phyloP scores from a whole-genome alignment of 2,329 filamentous ascomycete species.

The Dissoconium aciculare region DNA sequence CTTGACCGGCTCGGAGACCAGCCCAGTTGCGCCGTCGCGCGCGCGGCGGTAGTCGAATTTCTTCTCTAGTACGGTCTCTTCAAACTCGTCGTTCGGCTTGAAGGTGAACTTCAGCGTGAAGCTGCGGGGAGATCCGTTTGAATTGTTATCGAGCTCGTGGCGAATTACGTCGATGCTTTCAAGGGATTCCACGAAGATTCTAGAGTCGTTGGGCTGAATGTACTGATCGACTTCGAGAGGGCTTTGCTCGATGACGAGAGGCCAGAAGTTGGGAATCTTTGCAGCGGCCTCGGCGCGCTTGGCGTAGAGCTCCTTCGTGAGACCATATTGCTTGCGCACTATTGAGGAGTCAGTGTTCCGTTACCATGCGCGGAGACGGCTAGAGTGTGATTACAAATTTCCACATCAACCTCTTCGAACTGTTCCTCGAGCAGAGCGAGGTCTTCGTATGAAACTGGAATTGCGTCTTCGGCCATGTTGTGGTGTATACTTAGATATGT shows the following conservation, averaged over 20 bases:
- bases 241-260: constrained; percentile 78
- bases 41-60: constrained; percentile 72
- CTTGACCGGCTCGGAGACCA: constrained; percentile 77
- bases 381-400: constrained; percentile 53
- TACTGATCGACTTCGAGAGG: constrained; percentile 76
- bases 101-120: constrained; percentile 68
- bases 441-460: constrained; percentile 51
- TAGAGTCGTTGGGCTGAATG: constrained; percentile 67
- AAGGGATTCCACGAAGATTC: constrained; percentile 54
- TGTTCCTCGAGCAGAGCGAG: constrained; percentile 67
- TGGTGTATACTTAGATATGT: not conserved
- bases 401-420: constrained; percentile 68
- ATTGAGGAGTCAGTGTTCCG: constrained; percentile 4
- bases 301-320: constrained; percentile 57
- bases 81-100: constrained; percentile 65
- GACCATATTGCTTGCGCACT: constrained; percentile 41
- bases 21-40: constrained; percentile 53
- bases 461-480: constrained; percentile 10
- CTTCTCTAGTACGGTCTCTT: constrained; percentile 68
- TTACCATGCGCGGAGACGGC: constrained; percentile 1
- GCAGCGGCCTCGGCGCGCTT: constrained; percentile 57
- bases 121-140: constrained; percentile 63
- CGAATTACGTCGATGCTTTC: constrained; percentile 56
- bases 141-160: constrained; percentile 53
- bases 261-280: constrained; percentile 80